Evolutionary conservation across 768 basidiomycete species (phyloP).

Genomic region (Coprinopsis marcescibilis): DNA sequence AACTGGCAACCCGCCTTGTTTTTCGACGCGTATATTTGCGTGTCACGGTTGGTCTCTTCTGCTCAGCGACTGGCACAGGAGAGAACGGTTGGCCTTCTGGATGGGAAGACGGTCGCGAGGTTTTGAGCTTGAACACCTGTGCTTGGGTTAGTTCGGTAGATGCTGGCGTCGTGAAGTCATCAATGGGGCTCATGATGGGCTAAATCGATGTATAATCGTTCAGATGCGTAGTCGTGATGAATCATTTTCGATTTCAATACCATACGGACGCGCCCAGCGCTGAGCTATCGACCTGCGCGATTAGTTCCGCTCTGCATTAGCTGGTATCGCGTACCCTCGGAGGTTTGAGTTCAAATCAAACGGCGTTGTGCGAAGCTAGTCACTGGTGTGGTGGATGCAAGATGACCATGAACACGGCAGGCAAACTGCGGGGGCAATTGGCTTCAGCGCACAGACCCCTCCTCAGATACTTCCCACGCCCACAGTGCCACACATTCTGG

Average conservation of each 20-base stretch:
- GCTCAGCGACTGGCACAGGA: neutral
- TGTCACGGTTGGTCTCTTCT: neutral
- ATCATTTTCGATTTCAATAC: neutral
- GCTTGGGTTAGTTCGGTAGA: neutral
- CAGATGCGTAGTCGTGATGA: neutral
- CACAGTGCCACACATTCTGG: no score
- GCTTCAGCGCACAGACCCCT: no score
- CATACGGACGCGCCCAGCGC: no score
- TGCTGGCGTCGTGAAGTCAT: neutral
- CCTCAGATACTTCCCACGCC: no score
- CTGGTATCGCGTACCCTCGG: no score
- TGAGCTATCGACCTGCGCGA: no score
- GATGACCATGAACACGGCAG: no score
- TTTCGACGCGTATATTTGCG: constrained; percentile 1
- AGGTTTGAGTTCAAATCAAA: no score
- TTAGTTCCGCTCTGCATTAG: no score
- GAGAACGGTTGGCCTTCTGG: neutral
- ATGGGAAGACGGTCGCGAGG: neutral
- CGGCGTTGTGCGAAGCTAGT: no score
- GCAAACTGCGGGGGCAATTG: no score
- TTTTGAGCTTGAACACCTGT: neutral
- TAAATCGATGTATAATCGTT: neutral
- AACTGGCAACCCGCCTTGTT: neutral
- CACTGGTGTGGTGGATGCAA: no score
- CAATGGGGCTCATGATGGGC: neutral